Base-by-base conservation (phyloP, 2,329 filamentous ascomycete genomes). In the Penicillium sp. region DNA sequence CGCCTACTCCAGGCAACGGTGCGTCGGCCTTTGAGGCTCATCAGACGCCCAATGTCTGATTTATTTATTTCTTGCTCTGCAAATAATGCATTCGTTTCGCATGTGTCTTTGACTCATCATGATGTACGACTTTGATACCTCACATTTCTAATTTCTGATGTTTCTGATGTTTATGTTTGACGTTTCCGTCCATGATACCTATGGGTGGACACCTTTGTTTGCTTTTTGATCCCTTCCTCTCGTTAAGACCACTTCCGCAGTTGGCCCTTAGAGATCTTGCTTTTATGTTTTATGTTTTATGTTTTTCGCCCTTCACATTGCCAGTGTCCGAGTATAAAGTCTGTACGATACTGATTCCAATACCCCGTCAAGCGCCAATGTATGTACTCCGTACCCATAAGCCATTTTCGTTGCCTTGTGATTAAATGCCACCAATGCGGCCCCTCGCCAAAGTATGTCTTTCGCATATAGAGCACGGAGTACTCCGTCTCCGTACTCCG, bases 81-180 rank as follows among this genome's bases (percentile, higher is more conserved):
- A 11, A 7, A 40, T 53, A 36, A 24, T 39, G 38, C 38, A 32
- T 38, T 48, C 32, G 41, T 41, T 38, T 46, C 18, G 16, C 16
- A 54, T 42, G 38, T 36, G 24, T 39, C 4, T 39, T 44, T 40
- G 34, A 31, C 22, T 34, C 39, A 45, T 62, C 48, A 64, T 53
- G 58, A 56, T 58, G 52, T 58, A 64, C 53, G 62, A 64, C 56
- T 48, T 50, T 58, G 55, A 64, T 62, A 58, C 57, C 62, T 61
- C 40, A 50, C 53, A 57, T 55, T n/a, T 45, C 46, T 45, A 16
- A 45, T 45, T 27, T 54, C 9, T 24, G 43, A 40, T 36, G 54
- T 55, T n/a, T 50, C 40, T 39, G 16, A 39, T 44, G 22, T 53
- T 13, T 39, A 39, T 44, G 22, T 53, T 13, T 39, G 49, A 40